phyloP scores from a whole-genome alignment of 2,329 filamentous ascomycete genomes.

The Trichophyton rubrum region DNA sequence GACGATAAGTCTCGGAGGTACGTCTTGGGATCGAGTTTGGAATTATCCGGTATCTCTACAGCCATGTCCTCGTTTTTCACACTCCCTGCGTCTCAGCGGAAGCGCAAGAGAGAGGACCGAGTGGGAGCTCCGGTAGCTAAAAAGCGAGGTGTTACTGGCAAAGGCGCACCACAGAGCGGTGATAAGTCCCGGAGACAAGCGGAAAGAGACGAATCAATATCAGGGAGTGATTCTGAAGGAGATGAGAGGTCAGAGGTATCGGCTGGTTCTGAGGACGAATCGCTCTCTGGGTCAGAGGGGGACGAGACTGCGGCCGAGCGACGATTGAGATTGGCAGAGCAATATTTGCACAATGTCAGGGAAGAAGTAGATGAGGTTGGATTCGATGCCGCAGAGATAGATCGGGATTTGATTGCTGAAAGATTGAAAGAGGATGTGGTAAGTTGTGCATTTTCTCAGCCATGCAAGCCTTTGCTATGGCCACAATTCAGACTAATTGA shows the following conservation, averaged over 20 bases:
- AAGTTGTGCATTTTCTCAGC: conserved; percentile 17
- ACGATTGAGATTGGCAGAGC: conserved; percentile 73
- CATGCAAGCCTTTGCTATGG: not conserved
- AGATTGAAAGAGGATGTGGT: conserved; percentile 78
- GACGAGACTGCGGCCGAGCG: conserved; percentile 81
- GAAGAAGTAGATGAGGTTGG: conserved; percentile 71
- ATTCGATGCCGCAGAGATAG: conserved; percentile 89
- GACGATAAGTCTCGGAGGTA: not conserved
- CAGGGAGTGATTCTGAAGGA: conserved; percentile 64
- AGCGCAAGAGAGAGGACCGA: conserved; percentile 61
- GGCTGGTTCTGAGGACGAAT: conserved; percentile 34
- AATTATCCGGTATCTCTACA: not conserved
- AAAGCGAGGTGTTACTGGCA: conserved; percentile 32
- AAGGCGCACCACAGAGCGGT: conserved; percentile 19
- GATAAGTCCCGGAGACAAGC: conserved; percentile 26
- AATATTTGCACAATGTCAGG: conserved; percentile 82
- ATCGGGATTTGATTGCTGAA: conserved; percentile 82
- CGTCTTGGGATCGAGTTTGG: not conserved
- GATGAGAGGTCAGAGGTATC: conserved; percentile 38
- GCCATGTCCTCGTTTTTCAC: conserved; percentile 94
- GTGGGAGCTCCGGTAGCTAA: conserved; percentile 33
- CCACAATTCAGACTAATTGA: not conserved
- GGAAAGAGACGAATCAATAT: conserved; percentile 66
- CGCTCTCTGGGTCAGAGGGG: conserved; percentile 51
- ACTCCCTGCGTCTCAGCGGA: conserved; percentile 70